These are phyloP conservation scores for Lobosporangium transversale DNA, from an alignment of 192 early-diverging fungal genomes.

Conservation along the genomic window DNA sequence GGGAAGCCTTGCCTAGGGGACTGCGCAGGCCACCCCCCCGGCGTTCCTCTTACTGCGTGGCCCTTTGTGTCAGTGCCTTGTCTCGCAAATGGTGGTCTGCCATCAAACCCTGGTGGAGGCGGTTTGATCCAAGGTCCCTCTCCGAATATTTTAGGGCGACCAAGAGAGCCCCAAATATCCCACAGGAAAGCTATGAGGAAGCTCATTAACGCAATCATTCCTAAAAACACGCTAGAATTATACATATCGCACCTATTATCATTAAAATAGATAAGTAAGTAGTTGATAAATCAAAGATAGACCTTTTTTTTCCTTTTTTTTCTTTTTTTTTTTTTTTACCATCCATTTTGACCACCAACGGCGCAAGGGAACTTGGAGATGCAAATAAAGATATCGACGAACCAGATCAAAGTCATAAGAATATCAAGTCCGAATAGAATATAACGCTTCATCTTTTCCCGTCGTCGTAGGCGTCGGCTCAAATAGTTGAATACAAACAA, in stretches of 20 bases:
- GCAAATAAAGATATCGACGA: constrained; percentile 45
- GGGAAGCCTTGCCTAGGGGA: background rate
- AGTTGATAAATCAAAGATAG: too few species aligned
- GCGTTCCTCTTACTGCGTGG: too few species aligned
- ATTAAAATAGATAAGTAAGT: too few species aligned
- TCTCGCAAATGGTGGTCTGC: too few species aligned
- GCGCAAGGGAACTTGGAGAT: constrained; percentile 50
- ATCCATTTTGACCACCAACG: constrained; percentile 41
- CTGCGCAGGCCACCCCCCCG: constrained; percentile 16
- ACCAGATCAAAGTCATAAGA: constrained; percentile 37
- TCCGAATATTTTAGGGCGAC: constrained; percentile 19
- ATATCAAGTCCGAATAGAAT: constrained; percentile 41
- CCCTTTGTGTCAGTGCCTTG: too few species aligned
- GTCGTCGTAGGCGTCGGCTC: constrained; percentile 19
- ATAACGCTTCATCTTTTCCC: constrained; percentile 45
- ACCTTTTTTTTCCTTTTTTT: background rate
- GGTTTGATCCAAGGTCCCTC: constrained; percentile 24
- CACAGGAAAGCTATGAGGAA: constrained; percentile 30
- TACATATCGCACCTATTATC: constrained; percentile 49
- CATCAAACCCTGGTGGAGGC: constrained; percentile 34
- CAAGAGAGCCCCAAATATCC: constrained; percentile 50
- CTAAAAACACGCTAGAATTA: constrained; percentile 38
- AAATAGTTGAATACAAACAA: constrained; percentile 46
- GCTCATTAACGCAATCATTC: constrained; percentile 20
- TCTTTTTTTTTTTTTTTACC: constrained; percentile 10